Evolutionary conservation across 2,329 filamentous ascomycete genomes (phyloP), one percentile per base, ranked within the genome.

Genomic region (Aurifilum marmelostoma): DNA sequence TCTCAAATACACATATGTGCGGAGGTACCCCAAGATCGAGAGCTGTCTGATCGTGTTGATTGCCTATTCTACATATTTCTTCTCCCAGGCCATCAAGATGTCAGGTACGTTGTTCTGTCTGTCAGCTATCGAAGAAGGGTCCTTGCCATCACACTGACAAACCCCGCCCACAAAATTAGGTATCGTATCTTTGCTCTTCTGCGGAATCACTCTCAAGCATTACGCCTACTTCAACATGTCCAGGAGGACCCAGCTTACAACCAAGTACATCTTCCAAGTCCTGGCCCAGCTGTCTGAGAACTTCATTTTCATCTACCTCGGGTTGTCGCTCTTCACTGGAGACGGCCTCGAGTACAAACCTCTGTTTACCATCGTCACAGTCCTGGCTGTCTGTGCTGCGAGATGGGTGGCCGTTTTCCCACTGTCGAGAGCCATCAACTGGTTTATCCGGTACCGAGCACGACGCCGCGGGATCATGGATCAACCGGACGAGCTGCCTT

Each of bases 201-300:
- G 96, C 79, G 96, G 96, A 67, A 99, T 99, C 74, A 98, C 96
- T 14, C 84, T 99, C 72, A 99, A 99, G 81, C 96, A 99, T 79
- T 99, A 99, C 77, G 96, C 96, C 72, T 99, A 99, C 82, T 97
- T 98, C 85, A 99, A 99, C 83, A 99, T 99, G 96, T 99, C 96
- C 39, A 90, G 96, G 63, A 91, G 96, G 71, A 98, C 96, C 1
- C 96, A 99, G 79, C 89, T 99, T 72, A 97, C 96, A 21, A 99
- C 96, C 65, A 99, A 99, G 79, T 99, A 97, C 81, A 87, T 97
- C 68, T 99, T 99, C 82, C 93, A 97, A 79, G 91, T 97, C 71
- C 90, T 97, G 74, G 93, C 96, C 3, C 96, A 99, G 80, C 82
- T 99, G 60, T 97, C 95, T 0, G 96, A 99, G 81, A 99, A 99